A percentile compares a stretch with the other conserved stretches of the same genome.
Evolutionary conservation across 2,329 filamentous ascomycete species (phyloP).

Genomic region (Aspergillus jensenii): DNA sequence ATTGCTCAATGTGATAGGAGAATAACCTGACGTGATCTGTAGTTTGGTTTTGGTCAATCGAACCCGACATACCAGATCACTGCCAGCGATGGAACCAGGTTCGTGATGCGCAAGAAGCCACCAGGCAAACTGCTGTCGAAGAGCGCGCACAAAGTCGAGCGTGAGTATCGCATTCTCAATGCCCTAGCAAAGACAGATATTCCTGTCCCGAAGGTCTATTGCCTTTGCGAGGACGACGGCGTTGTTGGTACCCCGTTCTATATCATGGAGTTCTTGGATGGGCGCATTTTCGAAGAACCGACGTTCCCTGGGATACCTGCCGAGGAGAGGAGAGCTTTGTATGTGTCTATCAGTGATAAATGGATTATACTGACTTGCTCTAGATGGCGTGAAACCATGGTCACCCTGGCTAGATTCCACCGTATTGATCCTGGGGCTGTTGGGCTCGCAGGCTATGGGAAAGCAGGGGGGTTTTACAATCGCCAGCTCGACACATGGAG

Average conservation of each 20-base stretch:
- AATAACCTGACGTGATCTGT: not conserved
- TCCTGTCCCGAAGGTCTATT: conserved; percentile 78
- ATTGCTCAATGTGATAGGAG: not conserved
- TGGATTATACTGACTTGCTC: too few species aligned
- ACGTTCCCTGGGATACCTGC: conserved; percentile 71
- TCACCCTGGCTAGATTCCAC: conserved; percentile 83
- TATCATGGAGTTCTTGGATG: conserved; percentile 94
- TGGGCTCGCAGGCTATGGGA: conserved; percentile 72
- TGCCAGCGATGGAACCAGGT: conserved; percentile 66
- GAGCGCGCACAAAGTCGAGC: conserved; percentile 94
- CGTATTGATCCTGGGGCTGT: conserved; percentile 65
- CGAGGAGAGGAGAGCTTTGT: conserved; percentile 71
- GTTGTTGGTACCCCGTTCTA: conserved; percentile 93
- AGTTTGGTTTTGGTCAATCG: conserved; percentile 97
- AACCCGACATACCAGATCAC: conserved; percentile 96
- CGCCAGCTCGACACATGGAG: conserved; percentile 83
- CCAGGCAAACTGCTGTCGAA: conserved; percentile 91
- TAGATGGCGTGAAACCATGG: conserved; percentile 79
- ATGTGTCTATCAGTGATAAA: too few species aligned
- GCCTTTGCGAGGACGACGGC: conserved; percentile 77
- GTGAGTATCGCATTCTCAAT: conserved; percentile 87
- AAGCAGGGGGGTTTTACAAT: conserved; percentile 73
- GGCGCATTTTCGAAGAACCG: conserved; percentile 89
- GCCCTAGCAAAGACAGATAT: conserved; percentile 78
- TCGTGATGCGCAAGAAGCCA: conserved; percentile 95